Base-by-base conservation (phyloP, 2,329 filamentous ascomycete species). In the Beauveria sp. region DNA sequence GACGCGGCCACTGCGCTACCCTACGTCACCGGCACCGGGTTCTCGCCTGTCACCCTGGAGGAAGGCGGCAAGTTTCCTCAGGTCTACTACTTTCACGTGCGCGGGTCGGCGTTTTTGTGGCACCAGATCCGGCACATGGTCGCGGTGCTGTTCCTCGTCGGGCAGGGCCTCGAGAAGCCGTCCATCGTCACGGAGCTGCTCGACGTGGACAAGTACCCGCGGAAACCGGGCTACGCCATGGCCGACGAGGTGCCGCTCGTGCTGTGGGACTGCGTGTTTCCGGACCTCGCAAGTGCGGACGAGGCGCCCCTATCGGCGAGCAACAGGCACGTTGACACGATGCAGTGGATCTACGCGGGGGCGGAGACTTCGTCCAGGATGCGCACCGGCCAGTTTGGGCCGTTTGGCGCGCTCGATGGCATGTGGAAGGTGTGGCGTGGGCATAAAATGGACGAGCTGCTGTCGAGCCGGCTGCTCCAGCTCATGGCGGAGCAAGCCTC, bases 51-150 rank as follows among this genome's bases (percentile, higher is more conserved):
- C 22, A 65, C 40, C 62, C 40, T 64, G 28, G 43, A 59, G 20
- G 63, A 57, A 2, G 62, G 63, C 5, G 64, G 43, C 7, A 67
- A 63, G 6, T 70, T 74, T 60, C 82, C 86, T 7, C 90, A 91
- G 70, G 83, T 97, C 16, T 98, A 96, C 77, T 88, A 88, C 64
- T 96, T 99, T 74, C 88, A 88, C 62, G 86, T 99, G 46, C 86
- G 93, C 67, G 95, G 95, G 22, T 92, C 89, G 8, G 95, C 93
- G 1, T 99, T 99, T 74, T 77, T 99, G 52, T 99, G 95, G 95
- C 95, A 99, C 76, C 95, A 99, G 77, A 96, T 99, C 67, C 87
- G 95, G 26, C 91, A 93, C 77, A 93, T 99, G 85, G 87, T 96
- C n/a, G 85, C 88, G 18, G 80, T 98, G 7, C 79, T 99, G n/a